These are phyloP conservation scores for Camillea tinctor DNA, from an alignment of 2,329 filamentous ascomycete genomes.

Conservation along the genomic window DNA sequence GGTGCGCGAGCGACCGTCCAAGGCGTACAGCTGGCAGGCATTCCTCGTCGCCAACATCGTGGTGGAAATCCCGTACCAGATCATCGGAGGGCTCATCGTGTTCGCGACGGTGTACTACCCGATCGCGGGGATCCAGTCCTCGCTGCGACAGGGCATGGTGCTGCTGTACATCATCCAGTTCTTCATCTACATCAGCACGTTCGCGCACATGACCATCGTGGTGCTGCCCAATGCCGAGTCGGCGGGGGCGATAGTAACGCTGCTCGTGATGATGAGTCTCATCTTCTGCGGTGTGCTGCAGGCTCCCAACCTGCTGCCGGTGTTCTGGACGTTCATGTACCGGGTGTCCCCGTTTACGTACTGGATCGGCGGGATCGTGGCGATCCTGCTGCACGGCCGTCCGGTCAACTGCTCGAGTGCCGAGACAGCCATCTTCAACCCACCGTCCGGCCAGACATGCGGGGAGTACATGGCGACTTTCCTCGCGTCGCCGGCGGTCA, in stretches of 20 bases:
- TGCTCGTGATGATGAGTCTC: slow-evolving; percentile 6
- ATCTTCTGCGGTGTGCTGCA: slow-evolving; percentile 12
- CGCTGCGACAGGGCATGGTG: slow-evolving; percentile 3
- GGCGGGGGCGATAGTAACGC: slow-evolving; percentile 2
- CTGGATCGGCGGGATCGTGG: neutral
- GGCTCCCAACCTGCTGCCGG: slow-evolving; percentile 3
- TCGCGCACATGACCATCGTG: slow-evolving; percentile 6
- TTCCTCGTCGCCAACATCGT: slow-evolving; percentile 79
- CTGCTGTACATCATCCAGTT: slow-evolving; percentile 7
- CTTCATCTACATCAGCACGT: slow-evolving; percentile 3
- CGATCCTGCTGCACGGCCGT: neutral
- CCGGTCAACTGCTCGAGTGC: neutral
- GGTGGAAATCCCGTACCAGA: slow-evolving; percentile 62
- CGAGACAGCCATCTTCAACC: too few relatives aligned
- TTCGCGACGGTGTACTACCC: slow-evolving; percentile 18
- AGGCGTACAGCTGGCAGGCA: slow-evolving; percentile 78
- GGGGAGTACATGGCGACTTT: neutral
- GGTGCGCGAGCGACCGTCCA: slow-evolving; percentile 75
- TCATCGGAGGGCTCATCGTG: neutral
- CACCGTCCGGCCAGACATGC: neutral
- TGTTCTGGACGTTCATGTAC: slow-evolving; percentile 18
- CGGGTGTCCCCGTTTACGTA: slow-evolving; percentile 14
- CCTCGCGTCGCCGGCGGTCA: too few relatives aligned
- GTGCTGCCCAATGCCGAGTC: slow-evolving; percentile 1
- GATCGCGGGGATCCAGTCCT: slow-evolving; percentile 10